phyloP scores from a whole-genome alignment of 1,284 basidiomycete genomes.

The Mixia osmundae region DNA sequence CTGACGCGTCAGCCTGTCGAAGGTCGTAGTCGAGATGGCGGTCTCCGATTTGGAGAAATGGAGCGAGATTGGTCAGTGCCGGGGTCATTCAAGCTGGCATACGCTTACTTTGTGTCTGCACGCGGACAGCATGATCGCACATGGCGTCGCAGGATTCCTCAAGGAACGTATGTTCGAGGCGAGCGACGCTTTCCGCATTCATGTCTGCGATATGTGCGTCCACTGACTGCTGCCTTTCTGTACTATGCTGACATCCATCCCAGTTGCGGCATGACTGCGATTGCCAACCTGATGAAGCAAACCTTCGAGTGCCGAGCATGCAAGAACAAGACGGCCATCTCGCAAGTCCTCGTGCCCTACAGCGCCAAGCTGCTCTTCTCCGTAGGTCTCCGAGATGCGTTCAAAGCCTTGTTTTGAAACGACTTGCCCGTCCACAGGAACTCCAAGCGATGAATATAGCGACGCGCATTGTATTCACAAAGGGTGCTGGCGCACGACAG shows the following conservation, averaged over 20 bases:
- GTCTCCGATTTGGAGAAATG: slow-evolving; percentile 99
- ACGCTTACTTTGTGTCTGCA: no score
- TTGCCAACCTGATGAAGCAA: slow-evolving; percentile 54
- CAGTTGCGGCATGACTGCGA: slow-evolving; percentile 79
- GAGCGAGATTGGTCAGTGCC: slow-evolving; percentile 99
- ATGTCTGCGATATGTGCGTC: slow-evolving; percentile 82
- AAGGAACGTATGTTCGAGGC: slow-evolving; percentile 17
- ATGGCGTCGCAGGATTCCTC: slow-evolving; percentile 83
- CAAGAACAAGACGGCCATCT: slow-evolving; percentile 65
- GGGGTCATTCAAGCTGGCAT: no score
- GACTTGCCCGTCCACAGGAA: slow-evolving; percentile 31
- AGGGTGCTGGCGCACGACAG: no score
- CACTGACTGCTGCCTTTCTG: slow-evolving; percentile 2
- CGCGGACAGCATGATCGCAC: slow-evolving; percentile 99
- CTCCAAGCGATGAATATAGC: slow-evolving; percentile 80
- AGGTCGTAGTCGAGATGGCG: slow-evolving; percentile 93
- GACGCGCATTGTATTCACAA: slow-evolving; percentile 33
- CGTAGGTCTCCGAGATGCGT: neutral
- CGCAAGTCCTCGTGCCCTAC: slow-evolving; percentile 21
- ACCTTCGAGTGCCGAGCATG: slow-evolving; percentile 52
- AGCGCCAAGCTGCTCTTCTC: slow-evolving; percentile 48
- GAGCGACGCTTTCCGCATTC: slow-evolving; percentile 82
- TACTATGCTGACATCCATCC: slow-evolving; percentile 1
- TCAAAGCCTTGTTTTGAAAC: neutral
- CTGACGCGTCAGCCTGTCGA: slow-evolving; percentile 97